A percentile compares a stretch with the other conserved stretches of the same genome.
phyloP scores from a whole-genome alignment of 331 rosid genomes.

The Cydonia oblonga region DNA sequence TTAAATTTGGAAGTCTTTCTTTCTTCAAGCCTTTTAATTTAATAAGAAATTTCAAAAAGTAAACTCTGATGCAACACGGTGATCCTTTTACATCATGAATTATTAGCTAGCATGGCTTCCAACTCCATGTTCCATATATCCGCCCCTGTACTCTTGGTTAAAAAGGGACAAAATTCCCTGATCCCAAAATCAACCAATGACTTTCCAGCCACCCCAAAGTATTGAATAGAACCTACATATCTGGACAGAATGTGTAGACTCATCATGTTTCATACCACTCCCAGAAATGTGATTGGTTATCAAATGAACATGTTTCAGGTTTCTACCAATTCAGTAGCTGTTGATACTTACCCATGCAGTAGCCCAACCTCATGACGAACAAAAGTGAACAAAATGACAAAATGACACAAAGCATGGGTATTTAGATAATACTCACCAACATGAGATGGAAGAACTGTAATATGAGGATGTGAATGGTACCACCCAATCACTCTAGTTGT shows the following conservation, averaged over 20 bases:
- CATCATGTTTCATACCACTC: conserved; percentile 44
- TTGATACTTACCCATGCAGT: not conserved
- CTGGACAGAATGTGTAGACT: conserved; percentile 27
- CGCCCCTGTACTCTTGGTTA: conserved; percentile 32
- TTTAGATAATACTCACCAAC: conserved; percentile 50
- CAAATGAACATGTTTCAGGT: not conserved
- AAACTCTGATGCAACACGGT: conserved; percentile 1
- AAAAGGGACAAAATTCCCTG: conserved; percentile 55
- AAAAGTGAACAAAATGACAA: not conserved
- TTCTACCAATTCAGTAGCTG: not conserved
- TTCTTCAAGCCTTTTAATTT: no score
- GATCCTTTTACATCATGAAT: conserved; percentile 10
- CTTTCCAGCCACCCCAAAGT: conserved; percentile 24
- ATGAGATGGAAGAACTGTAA: conserved; percentile 96
- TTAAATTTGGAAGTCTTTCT: no score
- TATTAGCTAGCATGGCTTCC: conserved; percentile 45
- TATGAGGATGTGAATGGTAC: conserved; percentile 99
- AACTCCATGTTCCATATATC: conserved; percentile 37
- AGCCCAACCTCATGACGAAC: not conserved
- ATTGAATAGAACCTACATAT: not conserved
- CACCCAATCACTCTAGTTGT: conserved; percentile 96
- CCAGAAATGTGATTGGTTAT: not conserved
- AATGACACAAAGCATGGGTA: not conserved
- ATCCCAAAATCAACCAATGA: conserved; percentile 53
- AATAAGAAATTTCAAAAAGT: conserved; percentile 1